These are phyloP conservation scores for Pythium coloratum DNA, from an alignment of 352 stramenopile species.

Conservation along the genomic window DNA sequence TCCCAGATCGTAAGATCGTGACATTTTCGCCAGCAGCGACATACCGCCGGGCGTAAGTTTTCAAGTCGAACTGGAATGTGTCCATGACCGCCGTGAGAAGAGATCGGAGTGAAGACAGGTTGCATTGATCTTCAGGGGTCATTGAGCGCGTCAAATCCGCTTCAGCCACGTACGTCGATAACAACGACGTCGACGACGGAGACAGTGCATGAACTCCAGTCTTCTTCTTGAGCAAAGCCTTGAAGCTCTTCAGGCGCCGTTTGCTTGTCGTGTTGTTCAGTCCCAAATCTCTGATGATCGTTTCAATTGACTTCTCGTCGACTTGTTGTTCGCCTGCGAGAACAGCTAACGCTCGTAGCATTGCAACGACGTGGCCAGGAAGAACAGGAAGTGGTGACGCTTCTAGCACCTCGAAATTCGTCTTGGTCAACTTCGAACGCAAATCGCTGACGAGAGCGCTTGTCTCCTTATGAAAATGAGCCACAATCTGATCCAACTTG, in stretches of 20 bases:
- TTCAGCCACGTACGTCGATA: not conserved
- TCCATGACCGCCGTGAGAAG: slow-evolving; percentile 9
- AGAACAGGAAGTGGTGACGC: not conserved
- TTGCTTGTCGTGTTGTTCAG: slow-evolving; percentile 9
- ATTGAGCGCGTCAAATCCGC: slow-evolving; percentile 8
- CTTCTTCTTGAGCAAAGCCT: slow-evolving; percentile 13
- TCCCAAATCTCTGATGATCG: slow-evolving; percentile 4
- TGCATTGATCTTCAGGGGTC: not conserved
- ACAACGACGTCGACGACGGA: not conserved
- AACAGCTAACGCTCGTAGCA: slow-evolving; percentile 13
- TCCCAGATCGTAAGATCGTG: slow-evolving; percentile 8
- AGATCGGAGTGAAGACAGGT: slow-evolving; percentile 7
- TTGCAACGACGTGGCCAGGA: slow-evolving; percentile 6
- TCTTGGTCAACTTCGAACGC: not conserved
- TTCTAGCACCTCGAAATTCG: slow-evolving; percentile 12
- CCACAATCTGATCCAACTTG: slow-evolving; percentile 20
- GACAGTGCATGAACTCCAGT: not conserved
- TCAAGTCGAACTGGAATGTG: slow-evolving; percentile 16
- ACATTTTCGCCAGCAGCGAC: slow-evolving; percentile 14
- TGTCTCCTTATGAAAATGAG: slow-evolving; percentile 14
- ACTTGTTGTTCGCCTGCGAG: not conserved
- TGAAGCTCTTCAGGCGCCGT: slow-evolving; percentile 17
- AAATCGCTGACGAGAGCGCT: slow-evolving; percentile 3
- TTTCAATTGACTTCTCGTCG: slow-evolving; percentile 5
- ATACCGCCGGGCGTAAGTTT: slow-evolving; percentile 11